A percentile compares a stretch with the other conserved stretches of the same genome.
phyloP scores from a whole-genome alignment of 1,139 yeast genomes.

The Hyphopichia khmerensis region DNA sequence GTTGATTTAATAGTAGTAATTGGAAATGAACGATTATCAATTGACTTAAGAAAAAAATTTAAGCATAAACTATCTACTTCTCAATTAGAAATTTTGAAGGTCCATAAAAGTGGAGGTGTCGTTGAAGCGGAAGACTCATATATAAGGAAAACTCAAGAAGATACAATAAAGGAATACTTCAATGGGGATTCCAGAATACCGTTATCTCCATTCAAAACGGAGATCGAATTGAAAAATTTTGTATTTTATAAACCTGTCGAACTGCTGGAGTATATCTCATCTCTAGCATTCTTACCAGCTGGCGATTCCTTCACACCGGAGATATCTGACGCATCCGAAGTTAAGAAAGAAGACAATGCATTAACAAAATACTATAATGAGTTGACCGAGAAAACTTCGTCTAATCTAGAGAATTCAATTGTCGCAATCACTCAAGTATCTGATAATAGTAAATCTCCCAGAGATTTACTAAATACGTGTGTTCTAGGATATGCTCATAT shows the following conservation, averaged over 20 bases:
- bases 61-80: constrained; percentile 34
- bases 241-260: constrained; percentile 40
- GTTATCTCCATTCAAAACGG: constrained; percentile 68
- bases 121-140: constrained; percentile 73
- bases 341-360: constrained; percentile 24
- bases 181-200: constrained; percentile 71
- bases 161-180: constrained; percentile 80
- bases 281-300: constrained; percentile 43
- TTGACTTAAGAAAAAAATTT: constrained; percentile 61
- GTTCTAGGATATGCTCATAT: constrained; percentile 65
- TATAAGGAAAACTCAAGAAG: constrained; percentile 70
- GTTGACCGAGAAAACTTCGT: constrained; percentile 49
- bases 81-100: constrained; percentile 52
- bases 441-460: constrained; percentile 45
- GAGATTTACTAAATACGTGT: constrained; percentile 54
- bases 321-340: constrained; percentile 13
- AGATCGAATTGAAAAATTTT: constrained; percentile 36
- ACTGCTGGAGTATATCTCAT: constrained; percentile 36
- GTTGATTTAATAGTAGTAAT: constrained; percentile 57
- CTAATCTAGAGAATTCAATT: constrained; percentile 67
- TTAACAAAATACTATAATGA: constrained; percentile 34
- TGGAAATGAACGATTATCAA: constrained; percentile 63
- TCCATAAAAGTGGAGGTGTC: constrained; percentile 69
- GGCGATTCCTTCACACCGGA: constrained; percentile 43
- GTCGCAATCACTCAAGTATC: constrained; percentile 72